phyloP scores from a whole-genome alignment of 2,329 filamentous ascomycete genomes.

The Aspergillus sclerotialis region DNA sequence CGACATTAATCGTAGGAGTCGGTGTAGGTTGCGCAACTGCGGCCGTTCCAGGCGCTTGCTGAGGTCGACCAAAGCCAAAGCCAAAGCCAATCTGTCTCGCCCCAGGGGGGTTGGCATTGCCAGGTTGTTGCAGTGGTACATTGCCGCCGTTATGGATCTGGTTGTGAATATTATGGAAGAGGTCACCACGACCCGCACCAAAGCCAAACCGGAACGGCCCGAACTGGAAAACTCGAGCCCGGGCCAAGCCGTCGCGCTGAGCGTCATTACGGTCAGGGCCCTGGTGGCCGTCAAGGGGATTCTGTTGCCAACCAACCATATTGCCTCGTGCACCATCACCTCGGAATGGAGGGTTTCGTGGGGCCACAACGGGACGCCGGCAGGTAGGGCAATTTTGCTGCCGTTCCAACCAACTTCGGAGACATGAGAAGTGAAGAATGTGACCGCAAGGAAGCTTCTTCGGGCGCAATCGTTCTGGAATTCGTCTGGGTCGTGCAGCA shows the following conservation, averaged over 20 bases:
- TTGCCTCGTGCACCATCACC: slow-evolving; percentile 20
- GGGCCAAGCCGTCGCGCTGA: slow-evolving; percentile 32
- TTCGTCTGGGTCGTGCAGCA: slow-evolving; percentile 28
- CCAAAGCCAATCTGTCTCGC: slow-evolving; percentile 35
- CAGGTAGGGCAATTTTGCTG: slow-evolving; percentile 98
- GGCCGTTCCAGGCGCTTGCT: slow-evolving; percentile 10
- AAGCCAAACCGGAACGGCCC: slow-evolving; percentile 71
- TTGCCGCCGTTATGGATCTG: slow-evolving; percentile 51
- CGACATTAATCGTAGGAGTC: slow-evolving; percentile 14
- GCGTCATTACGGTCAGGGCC: slow-evolving; percentile 33
- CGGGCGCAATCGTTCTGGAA: slow-evolving; percentile 75
- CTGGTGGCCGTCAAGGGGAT: slow-evolving; percentile 28
- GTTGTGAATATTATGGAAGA: slow-evolving; percentile 60
- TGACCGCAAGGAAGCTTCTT: slow-evolving; percentile 97
- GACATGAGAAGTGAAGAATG: slow-evolving; percentile 86
- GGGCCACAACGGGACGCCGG: slow-evolving; percentile 63
- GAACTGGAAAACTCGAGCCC: slow-evolving; percentile 61
- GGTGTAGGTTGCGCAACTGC: slow-evolving; percentile 10
- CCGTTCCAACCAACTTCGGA: slow-evolving; percentile 93
- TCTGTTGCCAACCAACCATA: slow-evolving; percentile 19
- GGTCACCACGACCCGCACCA: slow-evolving; percentile 52
- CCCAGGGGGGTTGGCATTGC: slow-evolving; percentile 23
- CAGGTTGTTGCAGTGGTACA: slow-evolving; percentile 29
- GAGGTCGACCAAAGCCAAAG: slow-evolving; percentile 33
- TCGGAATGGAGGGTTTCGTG: slow-evolving; percentile 24